Evolutionary conservation across 805 yeast genomes (phyloP).

Genomic region (Lipomyces starkeyi): DNA sequence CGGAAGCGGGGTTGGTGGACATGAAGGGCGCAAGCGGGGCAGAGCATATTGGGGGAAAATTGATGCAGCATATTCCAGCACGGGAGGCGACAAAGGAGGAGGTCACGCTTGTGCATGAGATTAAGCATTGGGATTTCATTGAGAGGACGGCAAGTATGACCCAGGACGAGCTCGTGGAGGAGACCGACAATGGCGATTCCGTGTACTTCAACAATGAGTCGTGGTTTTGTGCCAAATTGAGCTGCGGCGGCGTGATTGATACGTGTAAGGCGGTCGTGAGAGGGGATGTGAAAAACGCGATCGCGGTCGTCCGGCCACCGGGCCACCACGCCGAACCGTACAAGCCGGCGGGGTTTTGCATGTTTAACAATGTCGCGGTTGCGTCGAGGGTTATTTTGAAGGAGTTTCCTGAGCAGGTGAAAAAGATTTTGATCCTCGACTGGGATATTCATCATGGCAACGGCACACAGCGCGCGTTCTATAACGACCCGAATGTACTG

Average conservation of each 20-base stretch:
- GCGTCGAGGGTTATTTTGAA: constrained; percentile 87
- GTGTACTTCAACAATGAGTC: constrained; percentile 94
- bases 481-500: constrained; percentile 85
- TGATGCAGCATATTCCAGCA: constrained; percentile 87
- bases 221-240: constrained; percentile 79
- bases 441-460: constrained; percentile 99
- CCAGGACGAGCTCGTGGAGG: constrained; percentile 74
- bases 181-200: constrained; percentile 91
- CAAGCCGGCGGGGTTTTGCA: constrained; percentile 94
- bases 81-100: constrained; percentile 89
- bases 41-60: constrained; percentile 73
- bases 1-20: constrained; percentile 87
- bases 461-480: constrained; percentile 94
- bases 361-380: constrained; percentile 95
- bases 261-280: constrained; percentile 95
- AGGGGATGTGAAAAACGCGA: constrained; percentile 85
- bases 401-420: constrained; percentile 84
- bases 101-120: constrained; percentile 82
- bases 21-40: constrained; percentile 76
- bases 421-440: constrained; percentile 82
- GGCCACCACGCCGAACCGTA: constrained; percentile 99
- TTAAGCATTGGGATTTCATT: constrained; percentile 76
- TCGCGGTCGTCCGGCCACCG: constrained; percentile 97
- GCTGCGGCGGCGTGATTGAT: constrained; percentile 97
- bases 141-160: constrained; percentile 78